A percentile compares a stretch with the other conserved stretches of the same genome.
These are phyloP conservation scores for Salvia rosmarinus DNA, from an alignment of 257 asterid species.

Conservation along the genomic window DNA sequence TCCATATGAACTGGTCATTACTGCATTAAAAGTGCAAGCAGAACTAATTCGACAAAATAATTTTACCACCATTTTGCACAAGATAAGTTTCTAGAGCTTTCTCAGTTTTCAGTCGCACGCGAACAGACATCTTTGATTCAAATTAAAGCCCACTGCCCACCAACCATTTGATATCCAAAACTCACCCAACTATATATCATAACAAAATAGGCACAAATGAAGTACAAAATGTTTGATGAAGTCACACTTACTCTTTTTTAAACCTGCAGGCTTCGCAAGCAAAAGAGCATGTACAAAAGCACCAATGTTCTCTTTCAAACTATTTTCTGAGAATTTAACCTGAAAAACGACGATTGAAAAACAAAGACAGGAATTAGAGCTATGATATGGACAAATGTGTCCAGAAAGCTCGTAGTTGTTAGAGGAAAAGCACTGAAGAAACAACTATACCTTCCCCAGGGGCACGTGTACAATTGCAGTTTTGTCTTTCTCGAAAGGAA, in stretches of 20 bases:
- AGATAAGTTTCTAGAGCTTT: background rate
- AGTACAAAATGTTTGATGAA: background rate
- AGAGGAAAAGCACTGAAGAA: slow-evolving; percentile 22
- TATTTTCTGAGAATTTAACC: slow-evolving; percentile 79
- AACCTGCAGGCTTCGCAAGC: slow-evolving; percentile 88
- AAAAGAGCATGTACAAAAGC: slow-evolving; percentile 89
- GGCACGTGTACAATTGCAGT: slow-evolving; percentile 96
- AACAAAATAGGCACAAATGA: background rate
- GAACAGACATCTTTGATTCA: background rate
- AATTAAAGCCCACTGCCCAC: too few relatives aligned
- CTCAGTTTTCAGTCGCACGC: slow-evolving; percentile 14
- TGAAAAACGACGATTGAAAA: slow-evolving; percentile 40
- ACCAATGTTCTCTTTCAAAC: slow-evolving; percentile 81
- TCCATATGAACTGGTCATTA: background rate
- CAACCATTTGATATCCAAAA: too few relatives aligned
- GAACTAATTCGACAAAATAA: background rate
- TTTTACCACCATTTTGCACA: background rate
- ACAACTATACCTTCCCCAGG: slow-evolving; percentile 79
- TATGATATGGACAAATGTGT: slow-evolving; percentile 4
- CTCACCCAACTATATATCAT: background rate
- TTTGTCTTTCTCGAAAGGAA: slow-evolving; percentile 88
- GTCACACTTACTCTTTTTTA: slow-evolving; percentile 87
- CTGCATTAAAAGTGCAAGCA: slow-evolving; percentile 3
- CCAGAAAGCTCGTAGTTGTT: background rate
- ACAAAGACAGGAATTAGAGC: slow-evolving; percentile 16